Evolutionary conservation across 768 basidiomycete genomes (phyloP).

Genomic region (Rhizopogon rudus): DNA sequence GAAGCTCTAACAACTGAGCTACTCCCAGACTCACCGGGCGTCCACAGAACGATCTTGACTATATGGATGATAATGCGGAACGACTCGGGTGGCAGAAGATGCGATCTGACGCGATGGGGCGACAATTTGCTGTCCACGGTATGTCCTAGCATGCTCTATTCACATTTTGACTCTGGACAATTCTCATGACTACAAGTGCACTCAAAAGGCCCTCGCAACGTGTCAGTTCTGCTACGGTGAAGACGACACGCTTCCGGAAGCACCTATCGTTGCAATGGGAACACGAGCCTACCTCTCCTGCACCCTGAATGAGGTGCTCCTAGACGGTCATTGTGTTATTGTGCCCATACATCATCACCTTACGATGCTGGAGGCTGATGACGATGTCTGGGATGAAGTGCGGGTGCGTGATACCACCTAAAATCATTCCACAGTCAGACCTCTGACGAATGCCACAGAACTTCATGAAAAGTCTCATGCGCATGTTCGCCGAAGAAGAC

Average conservation of each 20-base stretch:
- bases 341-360: constrained; percentile 95
- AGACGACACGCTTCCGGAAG: constrained; percentile 85
- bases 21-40: not conserved
- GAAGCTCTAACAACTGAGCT: not conserved
- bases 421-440: not conserved
- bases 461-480: constrained; percentile 91
- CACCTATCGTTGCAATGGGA: constrained; percentile 86
- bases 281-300: constrained; percentile 90
- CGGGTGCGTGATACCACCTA: constrained; percentile 47
- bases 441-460: constrained; percentile 35
- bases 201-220: constrained; percentile 81
- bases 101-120: constrained; percentile 94
- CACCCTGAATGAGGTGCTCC: constrained; percentile 79
- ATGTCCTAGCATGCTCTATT: constrained; percentile 12
- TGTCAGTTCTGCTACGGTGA: constrained; percentile 92
- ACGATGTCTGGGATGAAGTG: constrained; percentile 98
- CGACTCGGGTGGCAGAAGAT: constrained; percentile 90
- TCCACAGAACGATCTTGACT: constrained; percentile 78
- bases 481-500: constrained; percentile 89
- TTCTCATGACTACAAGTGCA: constrained; percentile 80
- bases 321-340: constrained; percentile 89
- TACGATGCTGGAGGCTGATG: constrained; percentile 88
- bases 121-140: constrained; percentile 96
- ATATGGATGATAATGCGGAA: constrained; percentile 96
- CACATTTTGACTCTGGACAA: not conserved